These are phyloP conservation scores for Hypericum perforatum DNA, from an alignment of 345 rosid genomes.

Conservation along the genomic window DNA sequence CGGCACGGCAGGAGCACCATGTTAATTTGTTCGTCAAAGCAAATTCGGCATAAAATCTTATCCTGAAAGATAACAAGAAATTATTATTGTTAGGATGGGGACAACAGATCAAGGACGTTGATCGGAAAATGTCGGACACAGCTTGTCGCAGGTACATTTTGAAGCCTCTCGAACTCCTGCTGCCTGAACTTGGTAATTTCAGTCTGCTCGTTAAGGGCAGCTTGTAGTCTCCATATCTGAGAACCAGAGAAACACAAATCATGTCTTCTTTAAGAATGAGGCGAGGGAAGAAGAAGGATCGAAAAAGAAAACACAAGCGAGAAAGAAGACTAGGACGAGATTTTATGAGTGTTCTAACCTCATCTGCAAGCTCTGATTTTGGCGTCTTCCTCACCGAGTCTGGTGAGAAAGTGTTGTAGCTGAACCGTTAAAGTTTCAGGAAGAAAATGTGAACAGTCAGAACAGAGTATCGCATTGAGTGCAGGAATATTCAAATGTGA, in stretches of 20 bases:
- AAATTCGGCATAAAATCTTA: constrained; percentile 73
- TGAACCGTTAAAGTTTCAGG: constrained; percentile 21
- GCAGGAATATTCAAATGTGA: too few species aligned
- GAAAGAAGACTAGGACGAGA: not conserved
- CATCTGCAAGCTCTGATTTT: constrained; percentile 65
- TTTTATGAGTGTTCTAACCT: constrained; percentile 32
- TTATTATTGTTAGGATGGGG: not conserved
- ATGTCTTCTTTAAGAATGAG: constrained; percentile 9
- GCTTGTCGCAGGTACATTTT: constrained; percentile 38
- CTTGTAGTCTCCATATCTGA: constrained; percentile 72
- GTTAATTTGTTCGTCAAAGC: constrained; percentile 78
- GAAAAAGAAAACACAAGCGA: constrained; percentile 1
- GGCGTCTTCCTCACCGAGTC: constrained; percentile 74
- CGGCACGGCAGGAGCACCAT: constrained; percentile 74
- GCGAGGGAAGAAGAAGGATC: not conserved
- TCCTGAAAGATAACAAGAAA: constrained; percentile 41
- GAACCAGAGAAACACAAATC: constrained; percentile 9
- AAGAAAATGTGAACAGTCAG: constrained; percentile 1
- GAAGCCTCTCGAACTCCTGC: constrained; percentile 78
- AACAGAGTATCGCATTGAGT: not conserved
- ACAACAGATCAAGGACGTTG: not conserved
- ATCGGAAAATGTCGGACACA: not conserved
- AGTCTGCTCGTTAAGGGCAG: constrained; percentile 60
- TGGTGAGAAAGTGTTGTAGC: constrained; percentile 79
- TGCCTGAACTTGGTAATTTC: constrained; percentile 60